Percentiles rank a stretch among this genome's conserved stretches.
These are phyloP conservation scores for Trifolium fragiferum DNA, from an alignment of 306 rosid species.

Conservation along the genomic window DNA sequence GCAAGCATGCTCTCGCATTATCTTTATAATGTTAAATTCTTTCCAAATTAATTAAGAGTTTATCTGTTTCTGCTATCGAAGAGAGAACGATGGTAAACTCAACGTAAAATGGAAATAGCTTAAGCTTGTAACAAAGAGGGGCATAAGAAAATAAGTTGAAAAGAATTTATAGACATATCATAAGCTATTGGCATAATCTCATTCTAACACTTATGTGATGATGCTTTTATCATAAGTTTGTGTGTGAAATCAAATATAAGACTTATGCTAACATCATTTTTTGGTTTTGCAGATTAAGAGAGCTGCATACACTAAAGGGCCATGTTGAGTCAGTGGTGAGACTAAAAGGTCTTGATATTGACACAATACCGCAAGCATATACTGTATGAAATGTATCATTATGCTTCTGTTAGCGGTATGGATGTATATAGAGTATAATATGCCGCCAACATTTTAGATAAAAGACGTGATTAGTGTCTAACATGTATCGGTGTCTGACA, in stretches of 20 bases:
- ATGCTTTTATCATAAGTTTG: too few species aligned
- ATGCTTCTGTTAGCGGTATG: not conserved
- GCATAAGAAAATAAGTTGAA: too few species aligned
- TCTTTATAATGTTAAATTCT: not conserved
- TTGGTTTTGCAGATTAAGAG: constrained; percentile 57
- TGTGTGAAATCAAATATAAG: too few species aligned
- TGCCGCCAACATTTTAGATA: not conserved
- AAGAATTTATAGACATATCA: too few species aligned
- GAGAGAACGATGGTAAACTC: not conserved
- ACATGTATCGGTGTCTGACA: too few species aligned
- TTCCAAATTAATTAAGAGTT: not conserved
- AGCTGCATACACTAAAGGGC: constrained; percentile 69
- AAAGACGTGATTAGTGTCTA: not conserved
- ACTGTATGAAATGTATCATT: constrained; percentile 39
- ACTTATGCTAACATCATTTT: not conserved
- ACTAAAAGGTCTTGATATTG: constrained; percentile 39
- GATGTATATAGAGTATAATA: not conserved
- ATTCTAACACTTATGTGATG: not conserved
- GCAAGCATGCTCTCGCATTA: not conserved
- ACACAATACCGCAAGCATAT: constrained; percentile 70
- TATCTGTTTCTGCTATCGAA: not conserved
- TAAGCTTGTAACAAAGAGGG: too few species aligned
- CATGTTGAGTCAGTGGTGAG: constrained; percentile 83
- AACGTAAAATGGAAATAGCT: too few species aligned
- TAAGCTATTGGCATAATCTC: too few species aligned